Percentiles rank a stretch among this genome's conserved stretches.
Evolutionary conservation across 2,329 filamentous ascomycete genomes (phyloP).

Genomic region (Microdochium bolleyi): DNA sequence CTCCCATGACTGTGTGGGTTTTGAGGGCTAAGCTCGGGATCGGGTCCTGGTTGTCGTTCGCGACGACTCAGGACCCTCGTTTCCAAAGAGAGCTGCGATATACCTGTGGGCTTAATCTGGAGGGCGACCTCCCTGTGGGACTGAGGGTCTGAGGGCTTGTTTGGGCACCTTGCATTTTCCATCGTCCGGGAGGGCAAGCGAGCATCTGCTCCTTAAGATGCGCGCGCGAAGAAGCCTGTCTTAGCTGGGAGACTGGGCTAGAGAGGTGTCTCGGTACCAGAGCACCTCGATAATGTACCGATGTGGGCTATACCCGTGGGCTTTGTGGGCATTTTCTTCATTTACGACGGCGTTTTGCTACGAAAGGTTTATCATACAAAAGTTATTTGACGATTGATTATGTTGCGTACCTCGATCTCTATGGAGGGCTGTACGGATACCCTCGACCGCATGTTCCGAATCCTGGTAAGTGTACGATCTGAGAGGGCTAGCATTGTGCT

Average conservation of each 20-base stretch:
- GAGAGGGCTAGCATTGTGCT: too few species aligned
- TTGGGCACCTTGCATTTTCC: background rate
- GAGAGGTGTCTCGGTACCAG: background rate
- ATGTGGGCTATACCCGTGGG: background rate
- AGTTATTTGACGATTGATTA: background rate
- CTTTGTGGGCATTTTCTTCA: background rate
- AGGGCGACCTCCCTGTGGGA: conserved; percentile 14
- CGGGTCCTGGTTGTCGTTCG: conserved; percentile 4
- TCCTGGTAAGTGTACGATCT: too few species aligned
- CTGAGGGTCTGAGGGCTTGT: conserved; percentile 2
- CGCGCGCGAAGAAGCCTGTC: background rate
- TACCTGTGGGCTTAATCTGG: conserved; percentile 45
- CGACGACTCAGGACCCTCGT: background rate
- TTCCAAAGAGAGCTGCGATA: conserved; percentile 30
- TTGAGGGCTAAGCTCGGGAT: conserved; percentile 39
- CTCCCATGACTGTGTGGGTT: conserved; percentile 35
- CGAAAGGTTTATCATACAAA: background rate
- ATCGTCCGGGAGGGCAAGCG: background rate
- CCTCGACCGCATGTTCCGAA: background rate
- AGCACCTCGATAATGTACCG: background rate
- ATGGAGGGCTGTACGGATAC: background rate
- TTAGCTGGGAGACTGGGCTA: background rate
- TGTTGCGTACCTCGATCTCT: background rate
- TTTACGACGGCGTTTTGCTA: background rate
- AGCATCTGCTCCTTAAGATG: background rate